Evolutionary conservation across 768 basidiomycete species (phyloP), one percentile per base, ranked within the genome.

Genomic region (Tricholoma sp.): DNA sequence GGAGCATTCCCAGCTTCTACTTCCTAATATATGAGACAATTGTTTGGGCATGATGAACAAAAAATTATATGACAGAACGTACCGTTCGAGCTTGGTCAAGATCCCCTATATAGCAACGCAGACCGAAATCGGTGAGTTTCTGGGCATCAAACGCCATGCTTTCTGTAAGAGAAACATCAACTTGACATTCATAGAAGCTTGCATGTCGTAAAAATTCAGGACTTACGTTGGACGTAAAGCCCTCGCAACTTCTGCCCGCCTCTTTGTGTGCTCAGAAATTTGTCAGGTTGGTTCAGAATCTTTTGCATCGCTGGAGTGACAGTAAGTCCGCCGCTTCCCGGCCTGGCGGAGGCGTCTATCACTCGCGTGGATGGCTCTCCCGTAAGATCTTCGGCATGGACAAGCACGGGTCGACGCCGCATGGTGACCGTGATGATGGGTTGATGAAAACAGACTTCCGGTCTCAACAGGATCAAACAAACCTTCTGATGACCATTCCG

Each of bases 1-100:
- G 79, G 78, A 0, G 73, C 74, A 0, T 54, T 57, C 0, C 73
- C 72, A 1, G 50, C 44, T 49, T 68, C 66, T 2, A 76, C 60
- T 12, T 57, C 54, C 72, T 73, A 39, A 31, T 20, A n/a, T 24
- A 39, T 6, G 15, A 34, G 1, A 57, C 12, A 18, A 4, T 44
- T 20, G 15, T 15, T 24, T 57, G 12, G 15, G 31, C 17, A 6
- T 53, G n/a, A 53, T 9, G 15, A 3, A 28, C 8, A 24, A 29
- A 17, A 49, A 37, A 36, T 54, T 18, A 24, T 24, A 1, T 4
- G 24, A 24, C 24, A 29, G 7, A 9, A 51, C 62, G 41, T 52
- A 68, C 74, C 59, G 59, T 28, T 41, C 57, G 58, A 10, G 70
- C 66, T 6, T 12, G 20, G 11, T 62, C 59, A 1, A 69, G n/a